Evolutionary conservation across 169 alveolate species (phyloP).

Genomic region (Blepharisma undulans): DNA sequence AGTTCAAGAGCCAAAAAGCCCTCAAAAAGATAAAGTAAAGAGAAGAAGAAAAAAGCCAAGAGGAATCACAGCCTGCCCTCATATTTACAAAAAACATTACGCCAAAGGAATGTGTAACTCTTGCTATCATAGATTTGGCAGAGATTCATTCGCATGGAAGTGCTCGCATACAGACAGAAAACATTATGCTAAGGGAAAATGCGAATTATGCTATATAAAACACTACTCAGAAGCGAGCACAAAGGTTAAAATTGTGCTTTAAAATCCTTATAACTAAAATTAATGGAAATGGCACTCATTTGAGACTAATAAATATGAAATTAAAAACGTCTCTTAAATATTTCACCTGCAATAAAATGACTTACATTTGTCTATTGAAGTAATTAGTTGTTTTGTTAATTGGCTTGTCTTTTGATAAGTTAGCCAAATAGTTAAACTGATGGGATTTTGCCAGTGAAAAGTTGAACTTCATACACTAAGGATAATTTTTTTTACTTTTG

Average conservation of each 20-base stretch:
- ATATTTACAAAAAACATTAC: constrained; percentile 71
- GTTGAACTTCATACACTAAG: not conserved
- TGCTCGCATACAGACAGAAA: constrained; percentile 59
- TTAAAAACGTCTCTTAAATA: not conserved
- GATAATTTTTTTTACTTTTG: no score
- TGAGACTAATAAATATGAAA: not conserved
- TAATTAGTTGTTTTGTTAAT: no score
- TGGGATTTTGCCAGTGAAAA: not conserved
- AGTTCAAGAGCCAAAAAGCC: not conserved
- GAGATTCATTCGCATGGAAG: constrained; percentile 68
- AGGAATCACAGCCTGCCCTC: constrained; percentile 63
- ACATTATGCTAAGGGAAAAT: constrained; percentile 39
- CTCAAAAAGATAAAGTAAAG: not conserved
- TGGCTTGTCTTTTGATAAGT: not conserved
- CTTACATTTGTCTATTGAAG: not conserved
- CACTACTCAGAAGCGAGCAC: not conserved
- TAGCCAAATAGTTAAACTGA: not conserved
- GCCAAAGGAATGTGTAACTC: constrained; percentile 83
- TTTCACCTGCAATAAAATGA: not conserved
- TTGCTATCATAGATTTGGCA: constrained; percentile 79
- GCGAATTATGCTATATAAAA: constrained; percentile 36
- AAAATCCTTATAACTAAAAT: not conserved
- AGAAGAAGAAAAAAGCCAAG: not conserved
- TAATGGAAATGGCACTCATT: not conserved
- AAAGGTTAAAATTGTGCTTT: not conserved